Percentiles rank a stretch among this genome's conserved stretches.
Conservation (phyloP, 345 rosid species). For the Rhodamnia argentea region DNA sequence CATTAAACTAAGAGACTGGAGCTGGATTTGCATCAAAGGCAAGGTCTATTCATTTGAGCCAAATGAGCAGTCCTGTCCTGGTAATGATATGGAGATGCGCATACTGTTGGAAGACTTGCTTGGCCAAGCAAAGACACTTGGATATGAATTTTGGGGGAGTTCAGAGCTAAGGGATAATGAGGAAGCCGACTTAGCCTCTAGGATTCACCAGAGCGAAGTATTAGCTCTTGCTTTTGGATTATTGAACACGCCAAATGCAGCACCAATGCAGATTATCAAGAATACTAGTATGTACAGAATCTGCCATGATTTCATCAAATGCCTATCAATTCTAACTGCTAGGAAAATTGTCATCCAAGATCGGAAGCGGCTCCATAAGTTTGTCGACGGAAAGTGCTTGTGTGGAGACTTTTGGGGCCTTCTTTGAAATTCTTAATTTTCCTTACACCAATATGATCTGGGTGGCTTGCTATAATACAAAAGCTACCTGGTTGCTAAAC, state of each 20-base stretch:
- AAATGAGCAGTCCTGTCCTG: slow-evolving; percentile 7
- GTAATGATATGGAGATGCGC: slow-evolving; percentile 1
- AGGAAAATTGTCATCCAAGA: slow-evolving; percentile 36
- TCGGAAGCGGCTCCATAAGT: slow-evolving; percentile 37
- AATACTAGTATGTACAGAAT: slow-evolving; percentile 27
- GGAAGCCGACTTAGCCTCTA: not conserved
- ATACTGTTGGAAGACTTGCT: slow-evolving; percentile 17
- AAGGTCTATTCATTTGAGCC: slow-evolving; percentile 27
- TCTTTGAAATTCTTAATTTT: slow-evolving; percentile 5
- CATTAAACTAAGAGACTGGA: slow-evolving; percentile 24
- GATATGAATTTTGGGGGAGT: not conserved
- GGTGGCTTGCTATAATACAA: not conserved
- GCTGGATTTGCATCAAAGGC: slow-evolving; percentile 42
- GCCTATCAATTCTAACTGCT: slow-evolving; percentile 15
- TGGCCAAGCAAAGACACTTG: not conserved
- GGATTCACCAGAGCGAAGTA: slow-evolving; percentile 30
- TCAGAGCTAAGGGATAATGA: slow-evolving; percentile 14
- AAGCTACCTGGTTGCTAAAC: not conserved
- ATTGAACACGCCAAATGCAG: slow-evolving; percentile 15
- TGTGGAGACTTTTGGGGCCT: slow-evolving; percentile 29
- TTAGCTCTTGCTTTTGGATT: slow-evolving; percentile 45
- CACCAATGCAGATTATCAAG: slow-evolving; percentile 26
- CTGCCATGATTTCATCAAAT: slow-evolving; percentile 40
- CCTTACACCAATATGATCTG: not conserved
- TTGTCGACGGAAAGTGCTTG: slow-evolving; percentile 34